Percentiles rank a stretch among this genome's conserved stretches.
Conservation (phyloP, 495 filamentous ascomycete genomes). For the Pyrenula aspistea region DNA sequence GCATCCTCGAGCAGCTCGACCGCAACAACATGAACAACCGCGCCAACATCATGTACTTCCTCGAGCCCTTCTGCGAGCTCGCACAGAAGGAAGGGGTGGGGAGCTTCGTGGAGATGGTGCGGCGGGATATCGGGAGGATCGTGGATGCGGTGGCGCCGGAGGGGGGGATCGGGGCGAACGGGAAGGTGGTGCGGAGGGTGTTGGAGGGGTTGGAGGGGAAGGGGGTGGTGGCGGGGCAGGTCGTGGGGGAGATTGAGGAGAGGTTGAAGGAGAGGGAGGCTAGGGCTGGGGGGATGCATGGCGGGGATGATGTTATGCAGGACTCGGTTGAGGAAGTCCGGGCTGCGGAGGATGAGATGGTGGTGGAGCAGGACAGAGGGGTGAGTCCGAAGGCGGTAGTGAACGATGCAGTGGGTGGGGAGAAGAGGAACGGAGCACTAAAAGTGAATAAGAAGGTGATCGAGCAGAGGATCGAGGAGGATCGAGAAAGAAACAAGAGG, state of each 20-base stretch:
- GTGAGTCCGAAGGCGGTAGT: not conserved
- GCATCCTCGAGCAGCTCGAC: conserved; percentile 92
- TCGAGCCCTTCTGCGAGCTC: conserved; percentile 88
- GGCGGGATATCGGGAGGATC: conserved; percentile 78
- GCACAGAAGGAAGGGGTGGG: conserved; percentile 59
- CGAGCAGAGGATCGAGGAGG: conserved; percentile 93
- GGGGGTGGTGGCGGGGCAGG: conserved; percentile 50
- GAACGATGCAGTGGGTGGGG: conserved; percentile 1
- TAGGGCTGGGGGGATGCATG: conserved; percentile 72
- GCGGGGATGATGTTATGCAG: conserved; percentile 75
- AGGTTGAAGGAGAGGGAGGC: conserved; percentile 64
- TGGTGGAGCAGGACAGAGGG: not conserved
- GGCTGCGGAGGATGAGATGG: conserved; percentile 21
- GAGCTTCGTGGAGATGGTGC: conserved; percentile 84
- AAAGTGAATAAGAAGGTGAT: conserved; percentile 75
- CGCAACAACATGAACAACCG: conserved; percentile 89
- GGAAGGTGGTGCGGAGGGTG: conserved; percentile 80
- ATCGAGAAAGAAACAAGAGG: conserved; percentile 88
- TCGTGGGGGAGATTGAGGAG: conserved; percentile 66
- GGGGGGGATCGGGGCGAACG: conserved; percentile 84
- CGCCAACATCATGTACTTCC: conserved; percentile 98
- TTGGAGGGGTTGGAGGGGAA: conserved; percentile 57
- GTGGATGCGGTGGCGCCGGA: conserved; percentile 81
- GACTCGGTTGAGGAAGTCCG: conserved; percentile 74
- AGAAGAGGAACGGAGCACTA: conserved; percentile 21